Base-by-base conservation (phyloP, 495 filamentous ascomycete species). In the Aspergillus egyptiacus region DNA sequence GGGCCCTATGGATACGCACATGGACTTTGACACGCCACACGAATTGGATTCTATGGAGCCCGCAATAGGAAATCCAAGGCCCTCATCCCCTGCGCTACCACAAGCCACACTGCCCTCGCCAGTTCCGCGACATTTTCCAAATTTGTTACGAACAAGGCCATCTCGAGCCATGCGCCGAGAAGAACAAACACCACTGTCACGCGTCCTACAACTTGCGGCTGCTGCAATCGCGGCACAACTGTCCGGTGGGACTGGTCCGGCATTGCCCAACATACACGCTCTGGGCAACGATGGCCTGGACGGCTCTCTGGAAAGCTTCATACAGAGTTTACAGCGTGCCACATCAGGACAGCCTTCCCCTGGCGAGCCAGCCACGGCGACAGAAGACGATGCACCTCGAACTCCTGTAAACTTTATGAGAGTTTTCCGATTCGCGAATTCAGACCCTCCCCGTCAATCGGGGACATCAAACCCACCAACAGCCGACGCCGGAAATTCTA, bases 371-470 rank as follows among this genome's bases (percentile, higher is more conserved):
- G 49, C 65, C 5, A 62, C 58, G 28, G 38, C 52, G n/a, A 17
- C 49, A 45, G 55, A 49, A 14, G 58, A 56, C n/a, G 60, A 63
- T 23, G 50, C 37, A 36, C 41, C 70, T 28, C 58, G 69, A 10
- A 64, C 74, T 24, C 76, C 79, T 2, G 67, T 81, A 32, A 81
- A 82, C 49, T 80, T 81, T 47, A 64, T 82, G 44, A 67, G 79
- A 31, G 79, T 82, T 30, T 82, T 82, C 54, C 74, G 79, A 31
- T 82, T 82, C 61, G 72, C 76, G 35, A 80, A 78, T 57, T 67
- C 73, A 6, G 72, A 72, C 11, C 36, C 58, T 24, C 36, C 63
- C 22, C 39, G 56, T 11, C 55, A 57, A 13, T 31, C 58, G 6
- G 57, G 46, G 15, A 35, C 53, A 11, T 14, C 60, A n/a, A 57